Evolutionary conservation across 495 filamentous ascomycete species (phyloP).

Genomic region (Pseudotulostoma volvatum): DNA sequence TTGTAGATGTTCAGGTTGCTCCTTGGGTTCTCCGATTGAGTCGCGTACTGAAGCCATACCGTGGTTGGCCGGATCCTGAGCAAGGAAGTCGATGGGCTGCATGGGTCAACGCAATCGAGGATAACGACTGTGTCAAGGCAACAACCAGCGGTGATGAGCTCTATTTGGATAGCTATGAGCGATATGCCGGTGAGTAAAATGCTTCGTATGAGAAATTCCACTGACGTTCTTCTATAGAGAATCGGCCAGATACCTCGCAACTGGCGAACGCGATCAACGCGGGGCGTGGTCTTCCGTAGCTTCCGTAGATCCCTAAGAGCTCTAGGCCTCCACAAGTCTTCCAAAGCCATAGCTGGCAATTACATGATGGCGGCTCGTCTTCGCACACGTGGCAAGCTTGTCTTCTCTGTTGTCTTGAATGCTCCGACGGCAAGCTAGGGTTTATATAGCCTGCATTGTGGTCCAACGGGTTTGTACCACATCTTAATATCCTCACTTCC

Average conservation of each 20-base stretch:
- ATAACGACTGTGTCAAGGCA: conserved; percentile 51
- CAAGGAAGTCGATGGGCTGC: conserved; percentile 51
- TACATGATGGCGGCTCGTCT: too few species aligned
- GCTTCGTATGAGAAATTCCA: not conserved
- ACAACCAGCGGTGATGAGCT: conserved; percentile 64
- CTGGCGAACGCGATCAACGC: conserved; percentile 43
- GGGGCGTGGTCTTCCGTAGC: conserved; percentile 34
- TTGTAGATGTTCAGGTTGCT: conserved; percentile 77
- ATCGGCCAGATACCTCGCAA: conserved; percentile 43
- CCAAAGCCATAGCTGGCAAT: too few species aligned
- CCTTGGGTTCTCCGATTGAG: conserved; percentile 71
- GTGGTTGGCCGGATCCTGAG: conserved; percentile 60
- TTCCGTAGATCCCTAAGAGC: not conserved
- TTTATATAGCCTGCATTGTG: too few species aligned
- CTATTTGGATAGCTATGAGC: conserved; percentile 55
- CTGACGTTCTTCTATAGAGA: conserved; percentile 23
- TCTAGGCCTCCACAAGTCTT: too few species aligned
- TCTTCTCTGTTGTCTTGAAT: too few species aligned
- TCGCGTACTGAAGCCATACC: conserved; percentile 62
- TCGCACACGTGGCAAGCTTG: too few species aligned
- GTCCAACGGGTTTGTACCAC: not conserved
- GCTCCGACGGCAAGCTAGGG: too few species aligned
- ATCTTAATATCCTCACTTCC: conserved; percentile 15
- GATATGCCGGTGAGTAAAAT: conserved; percentile 41
- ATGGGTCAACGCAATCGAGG: conserved; percentile 75